Percentiles rank a stretch among this genome's conserved stretches.
Evolutionary conservation across 208 protist species (phyloP).

Genomic region (Angomonas ambiguus): DNA sequence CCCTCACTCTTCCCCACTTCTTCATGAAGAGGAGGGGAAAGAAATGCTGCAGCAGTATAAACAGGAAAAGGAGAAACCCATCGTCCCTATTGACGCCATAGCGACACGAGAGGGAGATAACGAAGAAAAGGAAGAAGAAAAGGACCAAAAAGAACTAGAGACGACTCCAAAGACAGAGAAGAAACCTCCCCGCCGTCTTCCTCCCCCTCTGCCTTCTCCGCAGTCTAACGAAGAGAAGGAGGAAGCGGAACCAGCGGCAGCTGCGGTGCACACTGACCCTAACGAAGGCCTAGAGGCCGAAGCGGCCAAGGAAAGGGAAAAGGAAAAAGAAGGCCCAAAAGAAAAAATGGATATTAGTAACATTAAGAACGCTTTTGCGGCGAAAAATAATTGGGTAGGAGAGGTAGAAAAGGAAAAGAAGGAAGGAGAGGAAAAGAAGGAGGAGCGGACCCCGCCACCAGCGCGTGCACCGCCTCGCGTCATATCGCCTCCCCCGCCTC

Average conservation of each 20-base stretch:
- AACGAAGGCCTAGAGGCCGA: not conserved
- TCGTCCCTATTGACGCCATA: not conserved
- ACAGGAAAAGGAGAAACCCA: not conserved
- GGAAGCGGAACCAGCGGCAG: not conserved
- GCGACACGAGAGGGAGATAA: not conserved
- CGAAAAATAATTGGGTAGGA: not conserved
- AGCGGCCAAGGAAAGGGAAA: not conserved
- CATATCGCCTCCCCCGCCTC: slow-evolving; percentile 25
- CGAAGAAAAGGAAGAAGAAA: not conserved
- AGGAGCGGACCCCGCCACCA: slow-evolving; percentile 9
- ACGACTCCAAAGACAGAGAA: not conserved
- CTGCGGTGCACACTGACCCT: not conserved
- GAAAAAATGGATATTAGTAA: slow-evolving; percentile 1
- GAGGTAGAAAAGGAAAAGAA: slow-evolving; percentile 5
- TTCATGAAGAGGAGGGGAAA: slow-evolving; percentile 16
- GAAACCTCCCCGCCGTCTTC: slow-evolving; percentile 16
- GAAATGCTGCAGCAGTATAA: not conserved
- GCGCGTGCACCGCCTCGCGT: slow-evolving; percentile 24
- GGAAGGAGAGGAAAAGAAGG: slow-evolving; percentile 2
- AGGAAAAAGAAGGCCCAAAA: not conserved
- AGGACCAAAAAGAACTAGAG: not conserved
- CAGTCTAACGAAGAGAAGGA: slow-evolving; percentile 5
- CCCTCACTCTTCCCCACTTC: slow-evolving; percentile 13
- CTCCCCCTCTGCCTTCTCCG: slow-evolving; percentile 18
- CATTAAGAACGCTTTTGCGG: not conserved